phyloP scores from a whole-genome alignment of 257 asterid species.

The Asclepias syriaca region DNA sequence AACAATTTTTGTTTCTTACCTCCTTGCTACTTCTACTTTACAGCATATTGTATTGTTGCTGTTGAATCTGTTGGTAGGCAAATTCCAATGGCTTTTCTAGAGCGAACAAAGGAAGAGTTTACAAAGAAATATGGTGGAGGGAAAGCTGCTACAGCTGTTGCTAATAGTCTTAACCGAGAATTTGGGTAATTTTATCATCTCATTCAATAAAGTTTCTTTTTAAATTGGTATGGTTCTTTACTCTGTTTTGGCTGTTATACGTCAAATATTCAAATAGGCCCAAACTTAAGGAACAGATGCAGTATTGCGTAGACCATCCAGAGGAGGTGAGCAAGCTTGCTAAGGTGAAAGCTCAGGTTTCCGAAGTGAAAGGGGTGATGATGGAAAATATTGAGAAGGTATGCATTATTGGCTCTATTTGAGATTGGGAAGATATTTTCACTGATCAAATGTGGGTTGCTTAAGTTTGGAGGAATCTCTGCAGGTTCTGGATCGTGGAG shows the following conservation, averaged over 20 bases:
- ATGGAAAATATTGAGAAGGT: conserved; percentile 98
- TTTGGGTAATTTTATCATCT: conserved; percentile 48
- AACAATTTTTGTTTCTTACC: neutral
- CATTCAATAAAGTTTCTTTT: neutral
- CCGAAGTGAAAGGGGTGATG: conserved; percentile 98
- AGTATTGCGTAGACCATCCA: conserved; percentile 89
- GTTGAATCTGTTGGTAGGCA: conserved; percentile 90
- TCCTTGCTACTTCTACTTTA: conserved; percentile 18
- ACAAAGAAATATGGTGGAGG: conserved; percentile 90
- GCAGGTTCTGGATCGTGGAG: conserved; percentile 97
- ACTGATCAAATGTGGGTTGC: neutral
- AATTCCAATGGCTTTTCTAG: conserved; percentile 81
- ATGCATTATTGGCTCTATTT: neutral
- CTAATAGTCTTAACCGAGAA: conserved; percentile 72
- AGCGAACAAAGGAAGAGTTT: conserved; percentile 79
- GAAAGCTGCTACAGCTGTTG: conserved; percentile 92
- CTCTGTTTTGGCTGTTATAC: neutral
- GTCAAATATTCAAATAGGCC: conserved; percentile 39
- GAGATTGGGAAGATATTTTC: neutral
- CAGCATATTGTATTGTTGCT: conserved; percentile 94
- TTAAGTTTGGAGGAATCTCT: conserved; percentile 11
- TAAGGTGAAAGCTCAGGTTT: conserved; percentile 92
- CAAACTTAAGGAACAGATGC: conserved; percentile 95
- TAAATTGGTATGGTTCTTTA: neutral
- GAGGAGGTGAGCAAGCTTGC: conserved; percentile 87